Base-by-base conservation (phyloP, 164 flowering plant species). In the Tinospora cordifolia region DNA sequence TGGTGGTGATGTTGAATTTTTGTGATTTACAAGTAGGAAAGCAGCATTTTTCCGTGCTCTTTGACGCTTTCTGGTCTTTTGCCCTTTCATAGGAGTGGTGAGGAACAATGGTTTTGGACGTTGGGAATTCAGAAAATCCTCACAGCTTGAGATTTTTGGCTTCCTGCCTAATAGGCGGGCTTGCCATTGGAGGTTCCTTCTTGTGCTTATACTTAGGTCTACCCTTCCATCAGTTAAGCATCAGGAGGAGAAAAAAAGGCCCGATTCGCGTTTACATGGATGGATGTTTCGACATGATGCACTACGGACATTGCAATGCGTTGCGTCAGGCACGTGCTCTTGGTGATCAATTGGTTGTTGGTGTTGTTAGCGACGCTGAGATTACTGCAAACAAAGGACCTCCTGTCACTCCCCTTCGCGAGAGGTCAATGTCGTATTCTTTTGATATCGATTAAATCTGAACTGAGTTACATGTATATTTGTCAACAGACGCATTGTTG, bases 231-330 rank as follows among this genome's bases (percentile, higher is more conserved):
- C 39, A 66, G 39, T 6, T 67, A 8, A 69, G 67, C 19, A 26
- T 67, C 19, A 67, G 54, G 62, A 66, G 63, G 67, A 75, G 40
- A 76, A 82, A 74, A 81, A 89, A 80, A 84, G 83, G 77, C 69
- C 87, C 89, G 0, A 70, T 93, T 3, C 85, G 98, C n/a, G 98
- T 93, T 7, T 93, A 93, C 77, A 93, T 93, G 98, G 98, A 93
- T 67, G 98, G 98, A 0, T 93, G 98, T 72, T 93, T 93, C 64
- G 98, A 93, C 72, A 88, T 93, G 92, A 93, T 93, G 98, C 98
- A 93, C 71, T 93, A 93, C 76, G 98, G 98, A 30, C 98, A 93
- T 67, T 88, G 94, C 78, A 93, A 93, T 73, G 98, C 98, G 19
- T 83, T 93, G 19, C 93, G 98, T 3, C 98, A 93, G 77, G 98